Percentiles rank a stretch among this genome's conserved stretches.
Evolutionary conservation across 2,329 filamentous ascomycete genomes (phyloP).

Genomic region (Penicillium glabrum): DNA sequence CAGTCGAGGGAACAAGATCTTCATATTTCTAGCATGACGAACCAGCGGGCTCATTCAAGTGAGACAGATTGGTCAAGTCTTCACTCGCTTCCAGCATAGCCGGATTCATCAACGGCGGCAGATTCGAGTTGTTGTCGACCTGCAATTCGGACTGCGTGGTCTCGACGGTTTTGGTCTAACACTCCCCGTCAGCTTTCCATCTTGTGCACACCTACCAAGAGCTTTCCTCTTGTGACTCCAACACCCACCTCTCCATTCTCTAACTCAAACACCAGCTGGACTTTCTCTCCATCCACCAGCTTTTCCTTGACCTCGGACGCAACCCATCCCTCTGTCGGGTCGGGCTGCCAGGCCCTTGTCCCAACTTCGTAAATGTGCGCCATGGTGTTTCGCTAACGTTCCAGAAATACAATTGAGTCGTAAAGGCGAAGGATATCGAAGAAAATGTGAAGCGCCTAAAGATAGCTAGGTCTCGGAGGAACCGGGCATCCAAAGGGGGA

Average conservation of each 20-base stretch:
- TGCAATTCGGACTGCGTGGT: slow-evolving; percentile 75
- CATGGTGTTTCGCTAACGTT: slow-evolving; percentile 55
- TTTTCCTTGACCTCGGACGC: slow-evolving; percentile 92
- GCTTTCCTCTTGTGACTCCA: not conserved
- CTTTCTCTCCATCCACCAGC: slow-evolving; percentile 78
- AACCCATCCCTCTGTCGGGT: slow-evolving; percentile 94
- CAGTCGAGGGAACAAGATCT: slow-evolving; percentile 15
- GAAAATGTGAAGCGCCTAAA: slow-evolving; percentile 6
- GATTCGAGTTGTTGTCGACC: slow-evolving; percentile 70
- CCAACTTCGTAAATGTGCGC: slow-evolving; percentile 94
- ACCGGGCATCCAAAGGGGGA: not conserved
- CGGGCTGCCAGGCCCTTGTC: slow-evolving; percentile 97
- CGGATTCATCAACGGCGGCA: slow-evolving; percentile 97
- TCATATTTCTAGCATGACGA: slow-evolving; percentile 35
- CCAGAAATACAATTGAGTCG: not conserved
- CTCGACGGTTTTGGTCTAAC: slow-evolving; percentile 74
- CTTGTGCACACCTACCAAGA: not conserved
- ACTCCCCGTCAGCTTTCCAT: slow-evolving; percentile 15
- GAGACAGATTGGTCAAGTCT: slow-evolving; percentile 93
- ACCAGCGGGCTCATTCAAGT: slow-evolving; percentile 98
- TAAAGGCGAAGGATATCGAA: not conserved
- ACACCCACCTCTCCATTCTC: slow-evolving; percentile 82
- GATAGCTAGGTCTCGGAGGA: not conserved
- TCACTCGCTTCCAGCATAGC: slow-evolving; percentile 98
- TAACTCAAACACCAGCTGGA: slow-evolving; percentile 81